Evolutionary conservation across 768 basidiomycete genomes (phyloP).

Genomic region (Mycena filopes): DNA sequence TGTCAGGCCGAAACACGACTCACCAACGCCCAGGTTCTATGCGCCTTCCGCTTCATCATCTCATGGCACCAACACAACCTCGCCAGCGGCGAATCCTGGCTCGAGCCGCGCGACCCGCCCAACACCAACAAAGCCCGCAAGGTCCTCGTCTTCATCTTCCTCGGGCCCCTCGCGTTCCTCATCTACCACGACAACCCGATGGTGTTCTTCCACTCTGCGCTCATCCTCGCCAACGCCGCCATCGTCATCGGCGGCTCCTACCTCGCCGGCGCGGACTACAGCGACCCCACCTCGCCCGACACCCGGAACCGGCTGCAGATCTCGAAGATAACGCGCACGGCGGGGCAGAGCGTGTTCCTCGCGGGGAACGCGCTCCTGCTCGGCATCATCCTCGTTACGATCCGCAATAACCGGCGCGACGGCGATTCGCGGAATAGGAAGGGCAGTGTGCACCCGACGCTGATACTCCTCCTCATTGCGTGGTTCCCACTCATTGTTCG

Average conservation of each 20-base stretch:
- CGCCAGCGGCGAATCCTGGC: conserved; percentile 14
- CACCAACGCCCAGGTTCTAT: conserved; percentile 1
- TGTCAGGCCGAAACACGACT: neutral
- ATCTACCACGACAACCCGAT: conserved; percentile 17
- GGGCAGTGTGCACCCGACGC: conserved; percentile 10
- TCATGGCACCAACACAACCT: conserved; percentile 27
- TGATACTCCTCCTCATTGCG: conserved; percentile 16
- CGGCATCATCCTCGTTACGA: conserved; percentile 5
- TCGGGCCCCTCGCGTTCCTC: conserved; percentile 18
- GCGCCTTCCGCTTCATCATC: conserved; percentile 19
- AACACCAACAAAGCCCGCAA: neutral
- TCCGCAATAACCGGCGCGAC: conserved; percentile 9
- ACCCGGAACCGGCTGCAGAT: neutral
- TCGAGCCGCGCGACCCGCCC: conserved; percentile 2
- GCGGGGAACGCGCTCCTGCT: conserved; percentile 2
- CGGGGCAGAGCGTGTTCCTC: conserved; percentile 23
- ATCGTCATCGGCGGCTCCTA: conserved; percentile 21
- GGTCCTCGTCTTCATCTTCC: conserved; percentile 6
- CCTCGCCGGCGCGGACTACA: conserved; percentile 10
- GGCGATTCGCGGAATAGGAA: neutral
- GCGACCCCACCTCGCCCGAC: neutral
- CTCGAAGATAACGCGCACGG: conserved; percentile 5
- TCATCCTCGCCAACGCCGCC: conserved; percentile 17
- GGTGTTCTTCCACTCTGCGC: conserved; percentile 10
- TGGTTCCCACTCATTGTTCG: conserved; percentile 30